Percentiles rank a stretch among this genome's conserved stretches.
Conservation (phyloP, 257 asterid species). For the Datura wrightii region DNA sequence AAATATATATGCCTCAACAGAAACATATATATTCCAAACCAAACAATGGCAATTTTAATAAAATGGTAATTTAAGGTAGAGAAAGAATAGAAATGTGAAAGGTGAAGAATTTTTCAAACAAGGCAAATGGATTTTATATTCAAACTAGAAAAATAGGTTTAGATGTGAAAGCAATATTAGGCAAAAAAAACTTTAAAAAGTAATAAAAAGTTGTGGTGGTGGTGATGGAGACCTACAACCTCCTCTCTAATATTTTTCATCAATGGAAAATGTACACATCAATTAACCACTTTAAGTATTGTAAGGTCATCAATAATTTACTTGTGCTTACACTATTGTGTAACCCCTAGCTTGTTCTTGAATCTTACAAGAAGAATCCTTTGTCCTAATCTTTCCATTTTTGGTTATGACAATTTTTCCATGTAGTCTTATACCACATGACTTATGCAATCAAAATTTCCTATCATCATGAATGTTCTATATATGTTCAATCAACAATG, state of each 20-base stretch:
- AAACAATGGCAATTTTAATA: not conserved
- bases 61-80: slow-evolving; percentile 31
- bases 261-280: slow-evolving; percentile 29
- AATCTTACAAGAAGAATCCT: slow-evolving; percentile 23
- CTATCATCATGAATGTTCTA: not conserved
- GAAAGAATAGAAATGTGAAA: slow-evolving; percentile 11
- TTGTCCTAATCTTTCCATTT: slow-evolving; percentile 22
- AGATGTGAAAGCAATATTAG: slow-evolving; percentile 21
- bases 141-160: not conserved
- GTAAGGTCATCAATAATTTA: slow-evolving; percentile 38
- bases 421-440: not conserved
- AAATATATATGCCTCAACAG: not conserved
- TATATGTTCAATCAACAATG: slow-evolving; percentile 3
- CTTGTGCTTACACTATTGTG: slow-evolving; percentile 39
- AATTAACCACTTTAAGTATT: slow-evolving; percentile 37
- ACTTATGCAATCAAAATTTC: not conserved
- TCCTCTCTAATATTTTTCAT: slow-evolving; percentile 37
- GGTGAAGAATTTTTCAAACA: not conserved
- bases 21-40: not conserved
- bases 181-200: not conserved
- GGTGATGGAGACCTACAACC: slow-evolving; percentile 46
- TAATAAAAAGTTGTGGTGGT: slow-evolving; percentile 5
- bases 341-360: slow-evolving; percentile 14
- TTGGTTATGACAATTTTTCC: slow-evolving; percentile 10
- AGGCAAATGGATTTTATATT: not conserved